Percentiles rank a stretch among this genome's conserved stretches.
Evolutionary conservation across 495 filamentous ascomycete genomes (phyloP).

Genomic region (Collariella sp.): DNA sequence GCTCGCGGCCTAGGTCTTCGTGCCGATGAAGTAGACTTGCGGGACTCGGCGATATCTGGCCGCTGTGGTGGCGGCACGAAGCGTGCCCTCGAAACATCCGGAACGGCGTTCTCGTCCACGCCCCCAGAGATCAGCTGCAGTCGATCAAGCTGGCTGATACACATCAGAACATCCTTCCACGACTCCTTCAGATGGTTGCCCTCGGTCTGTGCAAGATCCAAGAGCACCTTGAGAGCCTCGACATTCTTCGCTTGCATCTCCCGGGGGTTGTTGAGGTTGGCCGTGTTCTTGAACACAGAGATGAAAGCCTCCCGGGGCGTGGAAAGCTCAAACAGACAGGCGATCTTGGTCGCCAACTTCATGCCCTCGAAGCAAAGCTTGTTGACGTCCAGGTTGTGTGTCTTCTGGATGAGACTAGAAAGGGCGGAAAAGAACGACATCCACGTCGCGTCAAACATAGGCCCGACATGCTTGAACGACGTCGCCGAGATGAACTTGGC

Average conservation of each 20-base stretch:
- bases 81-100: slow-evolving; percentile 81
- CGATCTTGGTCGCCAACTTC: slow-evolving; percentile 83
- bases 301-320: slow-evolving; percentile 92
- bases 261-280: slow-evolving; percentile 87
- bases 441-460: slow-evolving; percentile 99
- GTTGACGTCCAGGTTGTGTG: slow-evolving; percentile 83
- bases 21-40: slow-evolving; percentile 59
- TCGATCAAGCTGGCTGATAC: slow-evolving; percentile 90
- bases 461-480: slow-evolving; percentile 87
- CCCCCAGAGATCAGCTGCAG: slow-evolving; percentile 92
- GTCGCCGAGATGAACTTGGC: slow-evolving; percentile 83
- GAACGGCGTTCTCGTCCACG: slow-evolving; percentile 83
- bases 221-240: slow-evolving; percentile 79
- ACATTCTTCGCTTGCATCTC: slow-evolving; percentile 97
- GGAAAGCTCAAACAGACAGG: slow-evolving; percentile 86
- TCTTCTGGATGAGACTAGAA: slow-evolving; percentile 83
- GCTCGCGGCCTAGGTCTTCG: slow-evolving; percentile 58
- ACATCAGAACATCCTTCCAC: slow-evolving; percentile 92
- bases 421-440: slow-evolving; percentile 96
- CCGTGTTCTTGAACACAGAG: slow-evolving; percentile 83
- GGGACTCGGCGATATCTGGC: slow-evolving; percentile 40
- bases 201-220: slow-evolving; percentile 87
- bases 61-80: slow-evolving; percentile 49
- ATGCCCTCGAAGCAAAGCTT: slow-evolving; percentile 89
- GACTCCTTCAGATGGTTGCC: slow-evolving; percentile 81